Base-by-base conservation (phyloP, 1,284 basidiomycete species). In the Dichomitus squalens region DNA sequence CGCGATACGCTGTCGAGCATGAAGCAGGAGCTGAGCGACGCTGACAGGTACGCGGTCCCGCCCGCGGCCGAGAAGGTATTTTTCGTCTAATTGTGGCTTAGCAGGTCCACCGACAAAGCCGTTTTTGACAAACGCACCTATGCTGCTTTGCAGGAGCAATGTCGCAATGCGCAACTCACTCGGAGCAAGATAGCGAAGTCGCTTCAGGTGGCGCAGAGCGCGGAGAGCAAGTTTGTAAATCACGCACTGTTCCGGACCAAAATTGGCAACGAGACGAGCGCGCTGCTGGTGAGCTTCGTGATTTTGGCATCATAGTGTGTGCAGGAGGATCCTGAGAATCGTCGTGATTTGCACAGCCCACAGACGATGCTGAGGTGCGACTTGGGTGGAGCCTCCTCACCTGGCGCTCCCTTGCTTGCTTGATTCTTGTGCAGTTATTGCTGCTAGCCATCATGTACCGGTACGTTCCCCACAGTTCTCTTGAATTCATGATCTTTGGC, bases 1-100 rank as follows among this genome's bases (percentile, higher is more conserved):
- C 80, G 80, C 58, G 75, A 77, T 64, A 81, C 82, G 7, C 77
- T 90, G 23, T 76, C 75, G 40, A 80, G 82, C 53, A 74, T 90
- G 64, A 79, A 74, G 44, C 75, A 80, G 50, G 82, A 78, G 51
- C 68, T 90, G 58, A 78, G 78, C 49, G 83, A 83, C 31, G 73
- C 79, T 40, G 83, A 88, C 63, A 75, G 75, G 87, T 87, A 67
- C 12, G 69, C 57, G 47, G 23, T 14, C 12, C 9, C 18, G 14
- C 43, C 64, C 64, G 61, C 31, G 38, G 33, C 20, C n/a, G 18
- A 44, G 34, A 53, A 57, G 46, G 56, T 57, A 47, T 52, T 27
- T 57, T 55, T 71, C 73, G 25, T 57, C 43, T 44, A 67, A 76
- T 49, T 73, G 75, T 41, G 51, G 68, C 7, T 61, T 64, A 16